Evolutionary conservation across 495 filamentous ascomycete species (phyloP), one percentile per base, ranked within the genome.

Genomic region (Aspergillus biplanus): DNA sequence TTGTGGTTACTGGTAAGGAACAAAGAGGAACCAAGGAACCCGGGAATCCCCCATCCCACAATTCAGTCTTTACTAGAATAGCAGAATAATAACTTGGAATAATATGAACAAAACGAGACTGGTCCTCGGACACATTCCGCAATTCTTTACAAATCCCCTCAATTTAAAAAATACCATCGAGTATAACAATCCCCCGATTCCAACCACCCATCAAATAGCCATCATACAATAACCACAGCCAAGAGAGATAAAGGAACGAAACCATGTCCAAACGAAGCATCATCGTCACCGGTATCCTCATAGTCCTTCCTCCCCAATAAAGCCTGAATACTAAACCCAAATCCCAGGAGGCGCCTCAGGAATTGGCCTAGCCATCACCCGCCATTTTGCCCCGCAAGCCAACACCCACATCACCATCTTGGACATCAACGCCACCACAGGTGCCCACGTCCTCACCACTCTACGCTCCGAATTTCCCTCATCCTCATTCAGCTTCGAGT

Each of bases 261-360:
- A 27, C 66, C 13, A 33, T 12, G 33, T 15, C 58, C 8, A 65
- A 56, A 27, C 61, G 56, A 61, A 70, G 66, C 48, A 67, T 74
- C 32, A 60, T 74, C 33, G 64, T 74, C 12, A 74, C 71, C 5
- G 71, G 71, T 71, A 58, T 27, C 21, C 21, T 27, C 21, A 27
- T 27, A 27, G 37, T 56, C 16, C 55, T 44, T 48, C 32, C 8
- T 47, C 54, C 1, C 31, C 16, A 4, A 13, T 52, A 21, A 54
- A 16, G 3, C 33, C 13, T 33, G 12, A 21, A 7, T 47, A 47
- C 50, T 55, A 44, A 53, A 33, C 11, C 34, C 11, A 33, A 39
- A 27, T 12, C 1, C 48, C 27, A 75, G 84, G 85, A 59, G 85
- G 83, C 52, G 78, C 79, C 16, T 83, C 80, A 54, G 85, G 83